Conservation (phyloP, 163 green algal genomes). For the Prototheca cutis region DNA sequence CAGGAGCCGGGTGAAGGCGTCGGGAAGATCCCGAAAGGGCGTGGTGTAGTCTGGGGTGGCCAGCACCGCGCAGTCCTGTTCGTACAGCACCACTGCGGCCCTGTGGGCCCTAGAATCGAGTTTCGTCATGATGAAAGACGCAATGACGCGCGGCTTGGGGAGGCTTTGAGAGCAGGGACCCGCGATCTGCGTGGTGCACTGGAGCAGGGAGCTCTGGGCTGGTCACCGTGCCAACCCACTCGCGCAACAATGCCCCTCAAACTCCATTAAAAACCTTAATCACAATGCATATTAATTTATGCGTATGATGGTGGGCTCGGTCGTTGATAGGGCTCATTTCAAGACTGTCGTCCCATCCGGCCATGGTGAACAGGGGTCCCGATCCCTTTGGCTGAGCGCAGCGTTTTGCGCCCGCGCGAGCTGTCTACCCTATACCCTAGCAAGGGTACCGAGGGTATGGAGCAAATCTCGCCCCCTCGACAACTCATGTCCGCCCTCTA, state of each 20-base stretch:
- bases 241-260: not conserved
- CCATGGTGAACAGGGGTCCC: too few relatives aligned
- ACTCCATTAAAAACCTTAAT: not conserved
- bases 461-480: too few relatives aligned
- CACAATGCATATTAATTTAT: not conserved
- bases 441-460: too few relatives aligned
- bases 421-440: too few relatives aligned
- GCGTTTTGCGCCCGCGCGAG: too few relatives aligned
- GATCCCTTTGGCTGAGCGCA: too few relatives aligned
- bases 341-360: too few relatives aligned
- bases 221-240: not conserved
- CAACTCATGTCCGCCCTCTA: too few relatives aligned
- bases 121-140: not conserved
- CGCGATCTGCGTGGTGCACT: not conserved
- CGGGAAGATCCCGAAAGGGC: slow-evolving; percentile 24
- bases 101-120: not conserved
- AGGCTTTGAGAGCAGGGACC: too few relatives aligned
- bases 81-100: slow-evolving; percentile 3
- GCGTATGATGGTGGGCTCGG: not conserved
- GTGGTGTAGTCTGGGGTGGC: slow-evolving; percentile 16
- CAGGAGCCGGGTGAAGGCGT: slow-evolving; percentile 37
- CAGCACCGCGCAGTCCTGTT: slow-evolving; percentile 17
- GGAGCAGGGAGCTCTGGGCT: not conserved
- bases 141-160: too few relatives aligned
- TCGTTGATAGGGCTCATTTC: too few relatives aligned